These are phyloP conservation scores for Aspergillus fructus DNA, from an alignment of 2,329 filamentous ascomycete genomes.

Conservation along the genomic window DNA sequence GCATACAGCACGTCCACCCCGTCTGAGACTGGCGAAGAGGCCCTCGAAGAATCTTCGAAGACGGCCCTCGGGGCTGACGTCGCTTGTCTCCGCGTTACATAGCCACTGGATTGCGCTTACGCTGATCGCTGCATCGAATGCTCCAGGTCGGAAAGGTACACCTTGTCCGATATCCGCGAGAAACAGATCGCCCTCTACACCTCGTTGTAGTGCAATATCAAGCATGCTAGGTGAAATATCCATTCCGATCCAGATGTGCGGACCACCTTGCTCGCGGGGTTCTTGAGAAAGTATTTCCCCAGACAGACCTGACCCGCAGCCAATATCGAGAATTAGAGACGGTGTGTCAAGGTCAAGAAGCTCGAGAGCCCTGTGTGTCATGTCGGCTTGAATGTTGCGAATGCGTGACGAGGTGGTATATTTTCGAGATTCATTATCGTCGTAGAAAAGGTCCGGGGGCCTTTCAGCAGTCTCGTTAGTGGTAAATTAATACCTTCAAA, in stretches of 20 bases:
- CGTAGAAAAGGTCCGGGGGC: slow-evolving; percentile 95
- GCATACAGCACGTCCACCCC: slow-evolving; percentile 87
- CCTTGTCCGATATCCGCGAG: slow-evolving; percentile 95
- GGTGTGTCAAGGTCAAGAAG: slow-evolving; percentile 78
- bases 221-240: slow-evolving; percentile 95
- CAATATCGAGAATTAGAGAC: slow-evolving; percentile 91
- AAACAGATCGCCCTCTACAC: slow-evolving; percentile 90
- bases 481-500: not conserved
- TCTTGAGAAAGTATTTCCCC: slow-evolving; percentile 87
- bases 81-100: slow-evolving; percentile 88
- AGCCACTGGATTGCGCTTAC: slow-evolving; percentile 98
- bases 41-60: slow-evolving; percentile 88
- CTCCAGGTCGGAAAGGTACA: slow-evolving; percentile 85
- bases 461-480: slow-evolving; percentile 47
- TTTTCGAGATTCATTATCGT: slow-evolving; percentile 92
- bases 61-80: slow-evolving; percentile 75
- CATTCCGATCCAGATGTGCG: slow-evolving; percentile 96
- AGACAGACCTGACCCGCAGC: slow-evolving; percentile 90
- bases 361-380: slow-evolving; percentile 91
- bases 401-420: slow-evolving; percentile 97
- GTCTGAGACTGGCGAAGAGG: slow-evolving; percentile 76
- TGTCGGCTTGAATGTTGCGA: slow-evolving; percentile 88
- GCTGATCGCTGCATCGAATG: slow-evolving; percentile 91
- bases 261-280: slow-evolving; percentile 68
- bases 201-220: slow-evolving; percentile 86